Evolutionary conservation across 139 green algal species (phyloP), one percentile per base, ranked within the genome.

Genomic region (Chlamydomonas sp.): DNA sequence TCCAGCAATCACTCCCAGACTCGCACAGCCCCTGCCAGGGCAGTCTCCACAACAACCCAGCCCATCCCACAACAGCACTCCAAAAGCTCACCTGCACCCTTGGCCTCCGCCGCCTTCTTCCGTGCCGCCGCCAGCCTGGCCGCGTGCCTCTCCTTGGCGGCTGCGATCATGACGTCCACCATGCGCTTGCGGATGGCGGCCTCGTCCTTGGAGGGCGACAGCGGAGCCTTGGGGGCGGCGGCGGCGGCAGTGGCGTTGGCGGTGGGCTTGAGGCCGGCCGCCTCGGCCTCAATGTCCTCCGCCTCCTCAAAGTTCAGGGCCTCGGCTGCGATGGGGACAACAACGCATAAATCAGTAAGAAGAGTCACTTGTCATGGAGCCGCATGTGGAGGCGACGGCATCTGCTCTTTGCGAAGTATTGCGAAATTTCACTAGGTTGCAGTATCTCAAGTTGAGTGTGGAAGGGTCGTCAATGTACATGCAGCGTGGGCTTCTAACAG

Each of bases 281-380:
- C 72, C 4, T 63, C 82, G 12, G 82, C 82, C 1, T 61, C 78
- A 9, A 63, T 74, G 7, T 63, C 63, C 74, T 82, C 83, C 63
- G 82, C 83, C 74, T 88, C 83, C 83, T 88, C 83, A 60, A 78
- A 88, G 63, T 82, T 20, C 2, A 88, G 63, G 0, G 16, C 74
- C 83, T 88, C 83, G 8, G 83, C 83, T 88, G 73, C 0, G 18
- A 16, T 58, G 18, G 67, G 67, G 5, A 57, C 31, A 49, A 49
- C 31, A 49, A 49, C 31, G 31, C 31, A 49, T 49, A 49, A 49
- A 49, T 49, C 31, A 49, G 31, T 49, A 49, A 49, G 31, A 49
- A 49, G 31, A 49, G 0, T 49, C 31, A 49, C 31, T 49, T 49
- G 31, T 49, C 31, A 49, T 49, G 31, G 31, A 49, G 31, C 31